These are phyloP conservation scores for Suhomyces emberorum DNA, from an alignment of 805 yeast genomes.

Conservation along the genomic window DNA sequence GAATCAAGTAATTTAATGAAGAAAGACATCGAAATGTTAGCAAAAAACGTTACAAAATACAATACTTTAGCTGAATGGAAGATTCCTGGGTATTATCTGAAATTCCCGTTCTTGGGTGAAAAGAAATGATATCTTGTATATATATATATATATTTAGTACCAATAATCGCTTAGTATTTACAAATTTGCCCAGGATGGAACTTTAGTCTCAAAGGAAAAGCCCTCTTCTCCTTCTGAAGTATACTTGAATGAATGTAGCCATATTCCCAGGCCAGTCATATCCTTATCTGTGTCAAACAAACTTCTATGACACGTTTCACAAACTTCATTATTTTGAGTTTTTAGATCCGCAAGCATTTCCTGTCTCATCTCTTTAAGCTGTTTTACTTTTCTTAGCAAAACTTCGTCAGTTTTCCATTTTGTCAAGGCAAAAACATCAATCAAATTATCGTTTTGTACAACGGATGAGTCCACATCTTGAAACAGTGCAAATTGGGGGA, in stretches of 20 bases:
- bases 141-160: too few species aligned
- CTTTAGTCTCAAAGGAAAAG: slow-evolving; percentile 39
- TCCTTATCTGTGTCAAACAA: slow-evolving; percentile 29
- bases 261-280: slow-evolving; percentile 31
- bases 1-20: slow-evolving; percentile 1
- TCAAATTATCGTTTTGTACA: slow-evolving; percentile 6
- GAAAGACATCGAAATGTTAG: slow-evolving; percentile 1
- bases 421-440: slow-evolving; percentile 14
- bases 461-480: slow-evolving; percentile 8
- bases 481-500: slow-evolving; percentile 14
- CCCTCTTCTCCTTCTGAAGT: slow-evolving; percentile 16
- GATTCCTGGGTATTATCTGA: slow-evolving; percentile 18
- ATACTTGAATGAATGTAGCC: slow-evolving; percentile 48
- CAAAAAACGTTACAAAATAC: slow-evolving; percentile 1
- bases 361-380: slow-evolving; percentile 20
- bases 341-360: slow-evolving; percentile 28
- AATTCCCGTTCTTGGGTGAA: slow-evolving; percentile 20
- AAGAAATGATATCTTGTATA: neutral
- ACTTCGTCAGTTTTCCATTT: slow-evolving; percentile 10
- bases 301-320: slow-evolving; percentile 33
- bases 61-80: slow-evolving; percentile 11
- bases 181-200: neutral
- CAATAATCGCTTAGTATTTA: too few species aligned
- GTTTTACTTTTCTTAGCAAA: slow-evolving; percentile 13
- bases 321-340: slow-evolving; percentile 16